Evolutionary conservation across 805 yeast genomes (phyloP).

Genomic region (Ogataea parapolymorpha): DNA sequence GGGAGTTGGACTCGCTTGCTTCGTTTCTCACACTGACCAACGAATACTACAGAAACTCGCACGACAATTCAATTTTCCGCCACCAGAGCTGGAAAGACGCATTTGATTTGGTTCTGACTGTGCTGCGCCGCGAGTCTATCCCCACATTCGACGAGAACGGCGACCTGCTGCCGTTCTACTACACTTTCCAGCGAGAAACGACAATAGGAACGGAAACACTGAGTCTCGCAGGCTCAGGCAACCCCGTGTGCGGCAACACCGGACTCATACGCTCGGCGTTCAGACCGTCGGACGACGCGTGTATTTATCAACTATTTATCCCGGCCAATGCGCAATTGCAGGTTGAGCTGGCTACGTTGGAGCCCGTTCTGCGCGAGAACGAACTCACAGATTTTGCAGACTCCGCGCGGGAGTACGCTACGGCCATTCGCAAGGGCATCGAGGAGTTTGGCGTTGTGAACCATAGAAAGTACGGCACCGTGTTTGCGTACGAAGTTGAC

Average conservation of each 20-base stretch:
- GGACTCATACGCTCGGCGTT: constrained; percentile 80
- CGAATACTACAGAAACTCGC: constrained; percentile 59
- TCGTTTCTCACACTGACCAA: constrained; percentile 73
- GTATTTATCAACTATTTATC: constrained; percentile 72
- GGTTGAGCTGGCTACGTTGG: constrained; percentile 50
- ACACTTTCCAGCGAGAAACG: constrained; percentile 72
- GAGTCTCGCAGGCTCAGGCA: constrained; percentile 74
- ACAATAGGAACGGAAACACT: constrained; percentile 78
- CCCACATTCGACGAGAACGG: constrained; percentile 60
- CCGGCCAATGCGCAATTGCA: constrained; percentile 82
- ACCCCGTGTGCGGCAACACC: constrained; percentile 70
- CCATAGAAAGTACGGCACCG: constrained; percentile 69
- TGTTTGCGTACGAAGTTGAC: constrained; percentile 85
- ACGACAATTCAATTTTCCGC: constrained; percentile 46
- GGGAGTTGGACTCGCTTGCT: constrained; percentile 83
- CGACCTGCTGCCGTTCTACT: constrained; percentile 44
- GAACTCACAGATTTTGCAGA: constrained; percentile 19
- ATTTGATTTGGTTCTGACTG: constrained; percentile 44
- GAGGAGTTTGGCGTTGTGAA: constrained; percentile 60
- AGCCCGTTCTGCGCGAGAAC: constrained; percentile 25
- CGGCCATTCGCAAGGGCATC: constrained; percentile 51
- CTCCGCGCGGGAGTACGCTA: constrained; percentile 37
- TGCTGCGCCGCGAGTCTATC: constrained; percentile 55
- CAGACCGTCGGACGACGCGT: constrained; percentile 86
- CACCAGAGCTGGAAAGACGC: constrained; percentile 58